A percentile compares a stretch with the other conserved stretches of the same genome.
phyloP scores from a whole-genome alignment of 1,284 basidiomycete species.

The Malassezia psittaci region DNA sequence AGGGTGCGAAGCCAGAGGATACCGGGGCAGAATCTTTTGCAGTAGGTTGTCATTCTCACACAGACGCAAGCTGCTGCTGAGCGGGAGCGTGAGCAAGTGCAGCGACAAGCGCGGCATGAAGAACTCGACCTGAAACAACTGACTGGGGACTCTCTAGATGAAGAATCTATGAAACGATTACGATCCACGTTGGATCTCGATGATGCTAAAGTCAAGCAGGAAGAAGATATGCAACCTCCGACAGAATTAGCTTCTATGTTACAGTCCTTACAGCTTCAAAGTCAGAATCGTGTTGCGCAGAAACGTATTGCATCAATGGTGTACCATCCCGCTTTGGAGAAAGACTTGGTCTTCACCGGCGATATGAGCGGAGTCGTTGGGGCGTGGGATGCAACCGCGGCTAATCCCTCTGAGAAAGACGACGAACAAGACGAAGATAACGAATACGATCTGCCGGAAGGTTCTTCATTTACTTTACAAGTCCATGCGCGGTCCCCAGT shows the following conservation, averaged over 20 bases:
- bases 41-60: neutral
- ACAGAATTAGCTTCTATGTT: constrained; percentile 25
- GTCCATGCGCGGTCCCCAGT: constrained; percentile 35
- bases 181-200: neutral
- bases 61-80: constrained; percentile 19
- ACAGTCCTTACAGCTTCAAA: constrained; percentile 31
- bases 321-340: constrained; percentile 33
- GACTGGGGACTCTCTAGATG: neutral
- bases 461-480: constrained; percentile 31
- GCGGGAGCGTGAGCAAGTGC: neutral
- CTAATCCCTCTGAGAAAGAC: constrained; percentile 19
- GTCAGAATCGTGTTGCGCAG: constrained; percentile 28
- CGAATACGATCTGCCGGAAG: constrained; percentile 18
- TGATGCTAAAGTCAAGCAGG: neutral
- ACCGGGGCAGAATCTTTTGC: neutral
- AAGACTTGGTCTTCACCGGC: constrained; percentile 40
- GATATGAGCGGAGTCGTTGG: constrained; percentile 42
- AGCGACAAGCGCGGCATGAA: constrained; percentile 11
- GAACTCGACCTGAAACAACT: constrained; percentile 20
- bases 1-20: constrained; percentile 13
- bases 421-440: neutral
- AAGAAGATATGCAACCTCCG: constrained; percentile 3
- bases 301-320: constrained; percentile 38
- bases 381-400: constrained; percentile 34
- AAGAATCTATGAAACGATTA: constrained; percentile 17